Evolutionary conservation across 768 basidiomycete species (phyloP).

Genomic region (Boletus huronensis): DNA sequence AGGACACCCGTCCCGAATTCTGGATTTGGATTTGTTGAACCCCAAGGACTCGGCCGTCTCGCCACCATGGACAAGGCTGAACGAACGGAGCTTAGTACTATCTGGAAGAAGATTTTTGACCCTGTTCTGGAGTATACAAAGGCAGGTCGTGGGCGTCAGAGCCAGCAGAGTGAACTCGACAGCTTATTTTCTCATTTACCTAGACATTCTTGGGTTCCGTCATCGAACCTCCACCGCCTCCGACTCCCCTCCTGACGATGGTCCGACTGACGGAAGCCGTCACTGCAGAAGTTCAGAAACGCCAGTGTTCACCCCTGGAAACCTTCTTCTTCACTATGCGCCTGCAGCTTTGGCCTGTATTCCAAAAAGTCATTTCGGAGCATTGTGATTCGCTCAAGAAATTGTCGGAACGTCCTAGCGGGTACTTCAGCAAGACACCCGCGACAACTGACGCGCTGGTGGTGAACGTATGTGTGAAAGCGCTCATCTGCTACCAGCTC

Average conservation of each 20-base stretch:
- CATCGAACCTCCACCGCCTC: slow-evolving; percentile 71
- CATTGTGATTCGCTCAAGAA: slow-evolving; percentile 81
- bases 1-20: slow-evolving; percentile 32
- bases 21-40: slow-evolving; percentile 25
- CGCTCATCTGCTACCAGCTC: background rate
- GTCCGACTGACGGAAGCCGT: slow-evolving; percentile 87
- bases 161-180: background rate
- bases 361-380: slow-evolving; percentile 84
- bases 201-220: slow-evolving; percentile 68
- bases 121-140: slow-evolving; percentile 85
- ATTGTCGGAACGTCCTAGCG: slow-evolving; percentile 66
- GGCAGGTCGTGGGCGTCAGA: slow-evolving; percentile 37
- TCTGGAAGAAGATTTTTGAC: slow-evolving; percentile 94
- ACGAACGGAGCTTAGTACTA: slow-evolving; percentile 51
- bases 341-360: slow-evolving; percentile 89
- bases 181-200: background rate
- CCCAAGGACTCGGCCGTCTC: slow-evolving; percentile 25
- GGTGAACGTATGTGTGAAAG: slow-evolving; percentile 44
- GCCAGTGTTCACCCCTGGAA: slow-evolving; percentile 77
- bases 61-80: slow-evolving; percentile 52
- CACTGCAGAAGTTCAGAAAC: slow-evolving; percentile 68
- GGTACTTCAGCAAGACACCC: slow-evolving; percentile 61
- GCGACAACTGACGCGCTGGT: slow-evolving; percentile 69
- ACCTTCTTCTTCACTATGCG: slow-evolving; percentile 77
- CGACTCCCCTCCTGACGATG: slow-evolving; percentile 81